A percentile compares a stretch with the other conserved stretches of the same genome.
phyloP scores from a whole-genome alignment of 2,329 filamentous ascomycete species.

The Aspergillus fijiensis region DNA sequence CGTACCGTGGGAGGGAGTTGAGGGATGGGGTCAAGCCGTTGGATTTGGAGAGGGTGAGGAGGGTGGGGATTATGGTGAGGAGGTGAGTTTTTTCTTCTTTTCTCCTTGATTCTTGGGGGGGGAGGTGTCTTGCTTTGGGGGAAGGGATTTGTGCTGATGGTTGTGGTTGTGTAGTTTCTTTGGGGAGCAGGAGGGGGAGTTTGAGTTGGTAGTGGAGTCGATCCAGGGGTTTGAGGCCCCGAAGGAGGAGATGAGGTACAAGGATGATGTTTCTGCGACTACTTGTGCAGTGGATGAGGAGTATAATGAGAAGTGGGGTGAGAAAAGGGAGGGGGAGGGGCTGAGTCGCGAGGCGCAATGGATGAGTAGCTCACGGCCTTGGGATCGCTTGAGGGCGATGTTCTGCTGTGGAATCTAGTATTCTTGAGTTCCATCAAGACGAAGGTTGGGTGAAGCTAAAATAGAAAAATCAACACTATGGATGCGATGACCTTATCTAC shows the following conservation, averaged over 20 bases:
- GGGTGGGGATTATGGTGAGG: constrained; percentile 75
- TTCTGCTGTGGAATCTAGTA: not conserved
- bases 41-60: constrained; percentile 60
- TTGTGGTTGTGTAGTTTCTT: constrained; percentile 63
- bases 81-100: constrained; percentile 55
- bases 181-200: constrained; percentile 68
- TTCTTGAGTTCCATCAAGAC: no score
- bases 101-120: not conserved
- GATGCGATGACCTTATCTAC: no score
- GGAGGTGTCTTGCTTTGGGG: not conserved
- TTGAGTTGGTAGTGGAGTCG: constrained; percentile 57
- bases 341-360: not conserved
- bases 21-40: constrained; percentile 63
- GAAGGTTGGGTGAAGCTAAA: no score
- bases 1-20: constrained; percentile 68
- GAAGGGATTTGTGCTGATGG: constrained; percentile 13
- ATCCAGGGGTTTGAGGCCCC: constrained; percentile 49
- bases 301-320: not conserved
- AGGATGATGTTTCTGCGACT: not conserved
- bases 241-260: not conserved
- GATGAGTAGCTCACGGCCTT: not conserved
- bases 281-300: not conserved
- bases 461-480: no score
- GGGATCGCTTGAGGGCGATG: not conserved
- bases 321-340: not conserved